Evolutionary conservation across 2,329 filamentous ascomycete genomes (phyloP).

Genomic region (Cladophialophora exuberans): DNA sequence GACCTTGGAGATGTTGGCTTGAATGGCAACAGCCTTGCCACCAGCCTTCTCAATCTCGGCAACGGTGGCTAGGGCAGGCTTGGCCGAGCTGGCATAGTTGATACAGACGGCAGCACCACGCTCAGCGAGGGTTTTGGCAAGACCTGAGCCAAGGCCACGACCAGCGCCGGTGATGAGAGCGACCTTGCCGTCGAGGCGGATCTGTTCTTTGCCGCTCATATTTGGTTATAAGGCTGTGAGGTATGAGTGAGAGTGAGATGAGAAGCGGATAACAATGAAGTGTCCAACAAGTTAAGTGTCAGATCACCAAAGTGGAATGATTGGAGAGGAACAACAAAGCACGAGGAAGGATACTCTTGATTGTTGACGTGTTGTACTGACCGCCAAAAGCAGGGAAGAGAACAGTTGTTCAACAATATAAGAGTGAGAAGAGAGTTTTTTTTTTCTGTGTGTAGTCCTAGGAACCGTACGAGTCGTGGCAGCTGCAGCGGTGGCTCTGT

Average conservation of each 20-base stretch:
- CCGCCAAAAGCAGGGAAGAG: constrained; percentile 9
- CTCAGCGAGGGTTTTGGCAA: constrained; percentile 41
- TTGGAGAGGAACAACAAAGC: background rate
- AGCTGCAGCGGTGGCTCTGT: too few species aligned
- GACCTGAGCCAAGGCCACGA: constrained; percentile 41
- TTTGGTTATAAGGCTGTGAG: constrained; percentile 3
- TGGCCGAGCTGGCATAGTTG: constrained; percentile 49
- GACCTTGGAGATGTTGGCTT: constrained; percentile 45
- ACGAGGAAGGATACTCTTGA: constrained; percentile 1
- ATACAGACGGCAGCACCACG: constrained; percentile 43
- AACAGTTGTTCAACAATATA: constrained; percentile 5
- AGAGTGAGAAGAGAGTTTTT: constrained; percentile 6
- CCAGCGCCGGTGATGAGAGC: constrained; percentile 44
- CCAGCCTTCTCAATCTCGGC: constrained; percentile 34
- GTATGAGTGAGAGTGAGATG: background rate
- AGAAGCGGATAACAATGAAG: constrained; percentile 6
- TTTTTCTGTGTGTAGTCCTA: too few species aligned
- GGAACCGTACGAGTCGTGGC: too few species aligned
- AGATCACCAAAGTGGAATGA: constrained; percentile 4
- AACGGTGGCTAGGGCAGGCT: constrained; percentile 40
- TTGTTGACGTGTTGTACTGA: constrained; percentile 5
- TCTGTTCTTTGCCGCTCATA: constrained; percentile 26
- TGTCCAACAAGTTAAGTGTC: constrained; percentile 11
- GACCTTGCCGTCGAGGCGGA: constrained; percentile 41
- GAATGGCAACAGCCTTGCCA: constrained; percentile 51